These are phyloP conservation scores for Telfairia occidentalis DNA, from an alignment of 331 rosid species.

Conservation along the genomic window DNA sequence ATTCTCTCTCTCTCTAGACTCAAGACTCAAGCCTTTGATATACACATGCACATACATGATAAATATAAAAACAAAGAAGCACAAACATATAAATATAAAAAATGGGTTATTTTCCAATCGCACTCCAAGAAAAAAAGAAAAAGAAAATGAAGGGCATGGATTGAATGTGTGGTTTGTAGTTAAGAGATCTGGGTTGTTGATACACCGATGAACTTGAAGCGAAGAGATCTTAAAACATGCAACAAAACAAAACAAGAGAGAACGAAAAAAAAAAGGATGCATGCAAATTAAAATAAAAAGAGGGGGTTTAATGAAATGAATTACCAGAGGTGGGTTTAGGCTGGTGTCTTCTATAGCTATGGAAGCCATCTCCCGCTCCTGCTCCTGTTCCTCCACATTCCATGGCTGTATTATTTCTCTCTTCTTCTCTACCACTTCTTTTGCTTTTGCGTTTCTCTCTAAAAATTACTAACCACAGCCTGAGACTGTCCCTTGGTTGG, in stretches of 20 bases:
- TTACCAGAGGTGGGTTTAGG: background rate
- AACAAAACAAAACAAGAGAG: background rate
- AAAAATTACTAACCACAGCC: background rate
- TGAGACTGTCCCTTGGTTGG: background rate
- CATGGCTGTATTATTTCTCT: background rate
- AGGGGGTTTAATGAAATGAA: background rate
- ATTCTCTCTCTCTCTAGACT: background rate
- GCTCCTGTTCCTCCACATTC: background rate
- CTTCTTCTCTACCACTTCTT: background rate
- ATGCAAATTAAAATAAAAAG: background rate
- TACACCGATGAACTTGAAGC: no score
- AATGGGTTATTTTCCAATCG: no score
- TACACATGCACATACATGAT: background rate
- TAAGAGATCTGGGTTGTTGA: no score
- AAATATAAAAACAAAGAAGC: no score
- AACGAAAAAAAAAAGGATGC: background rate
- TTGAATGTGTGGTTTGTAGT: no score
- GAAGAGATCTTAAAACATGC: background rate
- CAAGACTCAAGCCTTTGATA: background rate
- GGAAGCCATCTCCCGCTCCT: conserved; percentile 7
- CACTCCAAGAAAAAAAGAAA: no score
- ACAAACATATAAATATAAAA: no score
- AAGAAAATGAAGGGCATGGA: no score
- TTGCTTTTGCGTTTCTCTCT: background rate
- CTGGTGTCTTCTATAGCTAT: background rate